A percentile compares a stretch with the other conserved stretches of the same genome.
These are phyloP conservation scores for Zea luxurians DNA, from an alignment of 176 grass and related monocot species.

Conservation along the genomic window DNA sequence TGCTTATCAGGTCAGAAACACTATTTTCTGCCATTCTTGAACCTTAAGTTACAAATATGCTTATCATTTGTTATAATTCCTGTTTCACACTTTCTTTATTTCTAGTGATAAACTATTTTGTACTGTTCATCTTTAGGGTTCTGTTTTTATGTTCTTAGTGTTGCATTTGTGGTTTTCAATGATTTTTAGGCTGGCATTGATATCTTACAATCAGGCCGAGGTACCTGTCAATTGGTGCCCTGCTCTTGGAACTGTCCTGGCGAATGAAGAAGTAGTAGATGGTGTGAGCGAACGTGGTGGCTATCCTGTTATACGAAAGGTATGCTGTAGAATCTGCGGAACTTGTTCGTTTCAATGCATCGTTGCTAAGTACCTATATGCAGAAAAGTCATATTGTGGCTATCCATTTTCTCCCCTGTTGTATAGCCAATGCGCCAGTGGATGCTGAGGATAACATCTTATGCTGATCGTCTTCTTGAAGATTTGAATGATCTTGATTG, in stretches of 20 bases:
- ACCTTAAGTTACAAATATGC: conserved; percentile 11
- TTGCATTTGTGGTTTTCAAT: conserved; percentile 59
- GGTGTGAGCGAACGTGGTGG: conserved; percentile 97
- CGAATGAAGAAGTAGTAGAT: conserved; percentile 90
- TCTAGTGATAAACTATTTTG: conserved; percentile 28
- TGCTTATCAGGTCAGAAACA: conserved; percentile 79
- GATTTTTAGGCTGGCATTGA: conserved; percentile 68
- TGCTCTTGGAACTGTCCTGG: conserved; percentile 96
- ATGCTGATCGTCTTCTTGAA: conserved; percentile 93
- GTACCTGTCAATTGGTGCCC: conserved; percentile 99
- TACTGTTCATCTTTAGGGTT: conserved; percentile 38
- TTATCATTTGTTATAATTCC: neutral
- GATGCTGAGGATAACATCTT: conserved; percentile 97
- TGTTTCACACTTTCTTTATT: conserved; percentile 28
- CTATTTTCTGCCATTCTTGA: neutral
- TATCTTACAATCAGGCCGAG: conserved; percentile 82
- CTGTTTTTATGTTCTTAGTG: conserved; percentile 46
- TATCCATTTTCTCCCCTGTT: conserved; percentile 21
- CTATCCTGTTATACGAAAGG: conserved; percentile 90
- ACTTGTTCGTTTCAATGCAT: conserved; percentile 18
- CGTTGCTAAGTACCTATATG: conserved; percentile 13
- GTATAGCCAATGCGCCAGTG: conserved; percentile 94
- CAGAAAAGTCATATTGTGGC: conserved; percentile 1
- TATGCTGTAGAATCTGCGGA: conserved; percentile 38
- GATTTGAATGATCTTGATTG: conserved; percentile 90